Conservation (phyloP, 257 asterid species). For the Lantana camara region DNA sequence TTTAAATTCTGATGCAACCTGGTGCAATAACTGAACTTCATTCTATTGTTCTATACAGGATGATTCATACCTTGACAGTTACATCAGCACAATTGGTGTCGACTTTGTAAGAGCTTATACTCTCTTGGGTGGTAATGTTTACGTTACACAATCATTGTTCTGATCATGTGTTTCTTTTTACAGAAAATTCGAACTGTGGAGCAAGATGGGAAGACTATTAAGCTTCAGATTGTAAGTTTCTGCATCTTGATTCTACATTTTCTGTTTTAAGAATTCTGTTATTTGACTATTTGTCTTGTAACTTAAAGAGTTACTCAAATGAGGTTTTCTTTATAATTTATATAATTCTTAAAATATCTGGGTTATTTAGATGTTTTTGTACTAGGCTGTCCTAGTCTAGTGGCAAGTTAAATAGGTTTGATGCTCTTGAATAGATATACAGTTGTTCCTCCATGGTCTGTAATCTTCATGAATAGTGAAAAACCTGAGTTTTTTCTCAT, state of each 20-base stretch:
- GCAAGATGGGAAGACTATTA: conserved; percentile 73
- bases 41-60: conserved; percentile 42
- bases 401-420: not conserved
- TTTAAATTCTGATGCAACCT: conserved; percentile 3
- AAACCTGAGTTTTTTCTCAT: not conserved
- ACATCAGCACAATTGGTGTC: conserved; percentile 69
- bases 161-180: conserved; percentile 27
- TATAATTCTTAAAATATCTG: not conserved
- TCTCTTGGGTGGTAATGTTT: conserved; percentile 1
- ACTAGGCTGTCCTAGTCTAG: not conserved
- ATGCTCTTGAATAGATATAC: not conserved
- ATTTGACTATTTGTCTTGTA: not conserved
- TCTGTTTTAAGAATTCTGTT: conserved; percentile 5
- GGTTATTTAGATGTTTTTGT: not conserved
- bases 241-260: not conserved
- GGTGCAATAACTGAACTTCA: conserved; percentile 18
- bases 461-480: not conserved
- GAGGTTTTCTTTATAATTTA: too few relatives aligned
- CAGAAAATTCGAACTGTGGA: conserved; percentile 72
- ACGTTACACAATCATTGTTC: conserved; percentile 11
- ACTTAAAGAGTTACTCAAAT: not conserved
- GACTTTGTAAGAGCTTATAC: conserved; percentile 49
- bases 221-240: conserved; percentile 77
- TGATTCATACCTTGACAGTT: conserved; percentile 64
- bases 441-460: not conserved